Evolutionary conservation across 257 asterid genomes (phyloP), one percentile per base, ranked within the genome.

Genomic region (Solanum corneliomulleri): DNA sequence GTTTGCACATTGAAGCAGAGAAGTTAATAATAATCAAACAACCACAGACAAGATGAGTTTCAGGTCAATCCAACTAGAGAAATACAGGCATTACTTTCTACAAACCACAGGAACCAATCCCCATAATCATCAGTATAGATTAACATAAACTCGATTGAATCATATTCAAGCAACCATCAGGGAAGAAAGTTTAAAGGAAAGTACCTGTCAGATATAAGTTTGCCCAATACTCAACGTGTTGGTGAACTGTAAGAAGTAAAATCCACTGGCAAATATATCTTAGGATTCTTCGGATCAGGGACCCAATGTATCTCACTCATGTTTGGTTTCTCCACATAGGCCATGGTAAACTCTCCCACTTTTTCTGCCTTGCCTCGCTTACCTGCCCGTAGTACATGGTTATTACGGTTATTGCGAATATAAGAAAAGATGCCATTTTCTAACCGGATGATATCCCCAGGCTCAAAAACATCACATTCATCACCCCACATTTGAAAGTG

Each of bases 401-500:
- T 29, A 9, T 3, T 68, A 3, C 71, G 18, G 81, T 42, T 88
- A 85, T 86, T 91, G 37, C 93, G 90, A 76, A 45, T 89, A 91
- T 90, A 94, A 9, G 98, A 96, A 83, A 96, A 95, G 76, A 95
- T 94, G 52, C 96, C 98, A 44, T 93, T 93, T 5, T 60, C 71
- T 82, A 95, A 68, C 37, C 80, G 35, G 18, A 95, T 23, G 29
- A 96, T 93, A 85, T 95, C 95, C 7, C 97, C 97, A 0, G 93
- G 87, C 86, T 92, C 90, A 47, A 95, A 93, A 1, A 92, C 93
- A 6, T 93, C 94, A 83, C 98, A 94, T 89, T 96, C 96, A 33
- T 91, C 97, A 3, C 95, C 96, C 95, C 97, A 93, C 33, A 93
- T 85, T 90, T 95, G 94, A 84, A 96, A 93, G 91, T 96, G 98